phyloP scores from a whole-genome alignment of 2,329 filamentous ascomycete genomes.

The Oidium heveae region DNA sequence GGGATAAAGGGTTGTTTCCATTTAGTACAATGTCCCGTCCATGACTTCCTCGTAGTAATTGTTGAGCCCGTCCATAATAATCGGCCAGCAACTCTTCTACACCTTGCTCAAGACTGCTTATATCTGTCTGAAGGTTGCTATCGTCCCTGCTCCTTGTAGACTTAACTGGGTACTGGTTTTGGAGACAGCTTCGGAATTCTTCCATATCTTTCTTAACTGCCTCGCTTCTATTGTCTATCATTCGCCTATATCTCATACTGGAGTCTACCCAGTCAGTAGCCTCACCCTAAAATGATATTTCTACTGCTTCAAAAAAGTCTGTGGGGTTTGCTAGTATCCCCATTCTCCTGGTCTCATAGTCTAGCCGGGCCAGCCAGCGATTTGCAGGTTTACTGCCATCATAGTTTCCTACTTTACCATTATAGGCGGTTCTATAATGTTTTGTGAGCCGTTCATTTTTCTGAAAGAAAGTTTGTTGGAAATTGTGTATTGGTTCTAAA shows the following conservation, averaged over 20 bases:
- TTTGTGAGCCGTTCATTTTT: background rate
- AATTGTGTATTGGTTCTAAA: background rate
- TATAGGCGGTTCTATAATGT: background rate
- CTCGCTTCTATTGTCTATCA: no score
- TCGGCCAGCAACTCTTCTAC: background rate
- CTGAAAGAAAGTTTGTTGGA: background rate
- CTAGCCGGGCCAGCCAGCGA: background rate
- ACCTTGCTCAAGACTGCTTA: background rate
- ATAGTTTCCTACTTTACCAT: background rate
- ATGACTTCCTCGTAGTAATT: background rate
- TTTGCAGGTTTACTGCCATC: background rate
- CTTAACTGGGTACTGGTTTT: background rate
- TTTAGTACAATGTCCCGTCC: background rate
- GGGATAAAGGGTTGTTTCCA: background rate
- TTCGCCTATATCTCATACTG: no score
- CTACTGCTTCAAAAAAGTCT: no score
- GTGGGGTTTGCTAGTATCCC: no score
- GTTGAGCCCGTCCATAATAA: background rate
- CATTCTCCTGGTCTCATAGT: no score
- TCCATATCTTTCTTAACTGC: no score
- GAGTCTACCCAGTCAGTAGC: no score
- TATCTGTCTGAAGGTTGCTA: background rate
- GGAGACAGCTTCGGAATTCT: no score
- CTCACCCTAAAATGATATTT: no score
- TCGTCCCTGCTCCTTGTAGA: background rate